Conservation (phyloP, 345 rosid species). For the Durio zibethinus region DNA sequence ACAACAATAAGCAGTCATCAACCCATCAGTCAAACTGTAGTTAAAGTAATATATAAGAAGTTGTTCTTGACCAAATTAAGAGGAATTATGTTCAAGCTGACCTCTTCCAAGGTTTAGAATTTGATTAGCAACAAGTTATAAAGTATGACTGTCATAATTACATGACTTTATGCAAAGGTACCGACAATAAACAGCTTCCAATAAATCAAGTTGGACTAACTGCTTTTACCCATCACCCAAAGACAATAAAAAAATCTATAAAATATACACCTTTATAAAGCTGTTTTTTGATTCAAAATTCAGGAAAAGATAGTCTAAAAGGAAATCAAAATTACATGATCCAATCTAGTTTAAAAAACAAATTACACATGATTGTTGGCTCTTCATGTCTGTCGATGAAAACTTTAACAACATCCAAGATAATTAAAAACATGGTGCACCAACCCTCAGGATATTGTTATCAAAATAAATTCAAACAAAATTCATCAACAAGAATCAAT, state of each 20-base stretch:
- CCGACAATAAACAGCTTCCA: background rate
- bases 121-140: background rate
- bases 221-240: background rate
- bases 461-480: background rate
- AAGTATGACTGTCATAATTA: slow-evolving; percentile 14
- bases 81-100: background rate
- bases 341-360: background rate
- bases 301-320: background rate
- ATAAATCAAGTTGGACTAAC: background rate
- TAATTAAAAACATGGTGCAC: background rate
- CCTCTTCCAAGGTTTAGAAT: background rate
- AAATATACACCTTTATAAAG: background rate
- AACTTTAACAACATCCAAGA: background rate
- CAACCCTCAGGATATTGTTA: background rate
- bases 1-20: background rate
- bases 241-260: background rate
- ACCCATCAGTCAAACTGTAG: background rate
- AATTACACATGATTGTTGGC: background rate
- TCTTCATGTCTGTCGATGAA: background rate
- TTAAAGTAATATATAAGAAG: background rate
- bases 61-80: background rate
- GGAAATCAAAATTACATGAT: background rate
- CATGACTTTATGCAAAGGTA: background rate
- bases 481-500: background rate
- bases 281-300: background rate